Evolutionary conservation across 176 grass and related monocot genomes (phyloP).

Genomic region (Melocanna baccifera): DNA sequence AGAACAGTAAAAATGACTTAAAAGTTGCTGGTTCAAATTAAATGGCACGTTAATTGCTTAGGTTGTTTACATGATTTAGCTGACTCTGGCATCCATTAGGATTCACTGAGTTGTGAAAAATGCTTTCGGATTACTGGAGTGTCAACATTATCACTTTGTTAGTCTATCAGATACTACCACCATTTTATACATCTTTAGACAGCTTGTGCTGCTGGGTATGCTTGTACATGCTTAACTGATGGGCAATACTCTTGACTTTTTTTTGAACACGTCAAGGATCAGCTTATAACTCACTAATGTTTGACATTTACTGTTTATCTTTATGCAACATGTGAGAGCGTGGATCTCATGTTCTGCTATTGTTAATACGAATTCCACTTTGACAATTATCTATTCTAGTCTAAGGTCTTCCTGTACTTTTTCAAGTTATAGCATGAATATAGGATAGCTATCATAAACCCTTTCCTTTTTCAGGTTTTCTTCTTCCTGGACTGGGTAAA

Average conservation of each 20-base stretch:
- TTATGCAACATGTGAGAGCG: not conserved
- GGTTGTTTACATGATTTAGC: not conserved
- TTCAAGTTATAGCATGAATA: conserved; percentile 4
- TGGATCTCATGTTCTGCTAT: not conserved
- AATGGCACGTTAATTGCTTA: not conserved
- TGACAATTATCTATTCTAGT: not conserved
- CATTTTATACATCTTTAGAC: not conserved
- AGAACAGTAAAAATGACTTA: not conserved
- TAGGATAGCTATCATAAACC: conserved; percentile 20
- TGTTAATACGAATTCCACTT: not conserved
- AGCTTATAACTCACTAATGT: not conserved
- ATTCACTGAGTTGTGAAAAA: not conserved
- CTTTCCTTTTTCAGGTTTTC: conserved; percentile 67
- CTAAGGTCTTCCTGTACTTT: conserved; percentile 8
- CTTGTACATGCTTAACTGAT: not conserved
- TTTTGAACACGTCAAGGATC: not conserved
- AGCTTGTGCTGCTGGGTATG: not conserved
- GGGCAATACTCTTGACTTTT: not conserved
- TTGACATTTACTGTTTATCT: not conserved
- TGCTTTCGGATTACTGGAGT: not conserved
- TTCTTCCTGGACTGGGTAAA: conserved; percentile 90
- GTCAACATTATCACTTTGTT: not conserved
- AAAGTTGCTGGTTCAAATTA: not conserved
- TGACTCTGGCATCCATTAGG: not conserved
- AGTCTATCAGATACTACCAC: not conserved